Base-by-base conservation (phyloP, 2,329 filamentous ascomycete genomes). In the Aspergillus viridinutans region DNA sequence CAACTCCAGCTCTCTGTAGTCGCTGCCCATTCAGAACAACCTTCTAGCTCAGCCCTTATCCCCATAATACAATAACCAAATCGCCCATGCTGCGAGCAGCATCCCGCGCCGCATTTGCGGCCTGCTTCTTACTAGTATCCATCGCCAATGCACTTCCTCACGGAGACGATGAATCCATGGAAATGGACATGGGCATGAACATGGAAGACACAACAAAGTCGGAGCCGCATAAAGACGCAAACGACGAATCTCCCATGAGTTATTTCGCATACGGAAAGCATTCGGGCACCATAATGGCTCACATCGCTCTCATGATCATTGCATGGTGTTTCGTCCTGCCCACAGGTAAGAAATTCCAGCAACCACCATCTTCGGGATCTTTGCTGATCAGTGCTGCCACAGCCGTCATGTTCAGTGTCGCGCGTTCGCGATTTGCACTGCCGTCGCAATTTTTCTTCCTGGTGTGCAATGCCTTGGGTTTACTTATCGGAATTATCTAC, bases 371-470 rank as follows among this genome's bases (percentile, higher is more conserved):
- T 14, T 23, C 10, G 21, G 12, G 14, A 23, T 14, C 12, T n/a
- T n/a, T 23, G 21, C 43, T 47, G 14, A 47, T 26, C 43, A 25
- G 12, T 14, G 23, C 12, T 26, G 20, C 26, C 61, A 67, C 43
- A 94, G 90, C 85, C 62, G 87, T 96, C 50, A 90, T 97, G 86
- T 81, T 97, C 61, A 96, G 91, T 55, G 80, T 96, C 61, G 88
- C 88, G 38, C 85, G 84, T 59, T 97, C 92, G 47, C 83, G 88
- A 60, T 86, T 89, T 65, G 87, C 87, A 1, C 79, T 96, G 2
- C 78, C 81, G 0, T 74, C 81, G 1, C 92, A 96, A 68, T 81
- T 92, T 58, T 60, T 79, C 8, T 92, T 93, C 71, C 72, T 89
- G 47, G 75, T 80, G 1, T 70, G 81, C 38, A 90, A 92, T 69